Percentiles rank a stretch among this genome's conserved stretches.
These are phyloP conservation scores for Leptodontidium sp. DNA, from an alignment of 2,329 filamentous ascomycete genomes.

Conservation along the genomic window DNA sequence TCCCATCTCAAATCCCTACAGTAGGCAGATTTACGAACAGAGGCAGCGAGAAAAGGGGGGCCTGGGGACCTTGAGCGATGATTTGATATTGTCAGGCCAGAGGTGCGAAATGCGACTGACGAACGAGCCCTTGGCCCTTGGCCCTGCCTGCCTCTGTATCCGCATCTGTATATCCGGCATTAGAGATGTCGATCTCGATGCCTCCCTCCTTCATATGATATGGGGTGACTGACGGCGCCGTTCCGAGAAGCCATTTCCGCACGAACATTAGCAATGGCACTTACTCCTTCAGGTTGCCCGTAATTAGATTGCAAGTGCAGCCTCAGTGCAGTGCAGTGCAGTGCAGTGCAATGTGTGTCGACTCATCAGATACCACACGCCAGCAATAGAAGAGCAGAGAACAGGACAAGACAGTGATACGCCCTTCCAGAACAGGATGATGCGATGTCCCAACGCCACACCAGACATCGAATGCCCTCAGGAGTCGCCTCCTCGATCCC, in stretches of 20 bases:
- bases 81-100: constrained; percentile 17
- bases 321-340: not conserved
- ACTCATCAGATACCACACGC: not conserved
- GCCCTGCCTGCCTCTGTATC: not conserved
- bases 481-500: not conserved
- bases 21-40: not conserved
- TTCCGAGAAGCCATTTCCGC: constrained; percentile 22
- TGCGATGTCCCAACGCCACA: not conserved
- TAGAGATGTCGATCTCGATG: constrained; percentile 22
- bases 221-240: constrained; percentile 20
- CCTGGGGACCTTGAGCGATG: constrained; percentile 10
- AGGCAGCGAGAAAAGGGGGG: not conserved
- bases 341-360: not conserved
- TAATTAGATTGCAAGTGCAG: not conserved
- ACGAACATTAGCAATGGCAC: not conserved
- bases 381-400: too few relatives aligned
- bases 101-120: constrained; percentile 12
- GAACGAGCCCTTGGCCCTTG: not conserved
- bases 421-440: constrained; percentile 3
- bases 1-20: not conserved
- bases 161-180: constrained; percentile 18
- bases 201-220: not conserved
- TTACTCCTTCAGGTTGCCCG: constrained; percentile 4
- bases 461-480: not conserved
- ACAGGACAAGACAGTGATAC: not conserved